Base-by-base conservation (phyloP, 176 grass and related monocot species). In the Musa troglodytarum region DNA sequence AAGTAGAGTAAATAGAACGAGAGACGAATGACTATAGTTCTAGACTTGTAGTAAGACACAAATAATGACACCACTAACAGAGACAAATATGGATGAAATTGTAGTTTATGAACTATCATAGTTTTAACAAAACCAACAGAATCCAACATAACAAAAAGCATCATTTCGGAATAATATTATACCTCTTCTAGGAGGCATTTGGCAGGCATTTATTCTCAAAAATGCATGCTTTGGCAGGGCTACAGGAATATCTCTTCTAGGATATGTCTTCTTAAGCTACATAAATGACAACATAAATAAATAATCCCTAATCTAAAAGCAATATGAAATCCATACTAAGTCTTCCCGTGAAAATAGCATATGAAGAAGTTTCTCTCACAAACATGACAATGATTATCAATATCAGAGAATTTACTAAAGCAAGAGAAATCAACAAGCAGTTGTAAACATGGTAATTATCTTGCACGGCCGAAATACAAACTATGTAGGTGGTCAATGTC, bases 121-220 rank as follows among this genome's bases (percentile, higher is more conserved):
- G 34, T 50, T 70, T 52, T 8, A 11, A 52, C 17, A 70, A 50
- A 51, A 51, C 8, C 8, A 70, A 52, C 49, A 70, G 17, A 70
- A 51, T 51, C 16, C 34, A 70, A 50, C 43, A n/a, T 13, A 70
- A 4, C 1, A 49, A 70, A 6, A 17, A 50, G 2, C 63, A 85
- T 63, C 69, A 64, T 54, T 15, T 63, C 13, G 3, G 3, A 75
- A 11, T 23, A 74, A 57, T 58, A 43, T 72, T 66, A 78, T 81
- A 99, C 96, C 96, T 94, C 91, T 89, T 99, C 96, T 74, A 94
- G 84, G 82, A 94, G 22, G 96, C 78, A 89, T 52, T 49, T 88
- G 86, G 70, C 84, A 91, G 76, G 90, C 89, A 86, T 94, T 99
- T 87, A 99, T 91, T 87, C 88, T 90, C 82, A 86, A 75, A 68